These are phyloP conservation scores for Ustilago tritici DNA, from an alignment of 1,284 basidiomycete species.

Conservation along the genomic window DNA sequence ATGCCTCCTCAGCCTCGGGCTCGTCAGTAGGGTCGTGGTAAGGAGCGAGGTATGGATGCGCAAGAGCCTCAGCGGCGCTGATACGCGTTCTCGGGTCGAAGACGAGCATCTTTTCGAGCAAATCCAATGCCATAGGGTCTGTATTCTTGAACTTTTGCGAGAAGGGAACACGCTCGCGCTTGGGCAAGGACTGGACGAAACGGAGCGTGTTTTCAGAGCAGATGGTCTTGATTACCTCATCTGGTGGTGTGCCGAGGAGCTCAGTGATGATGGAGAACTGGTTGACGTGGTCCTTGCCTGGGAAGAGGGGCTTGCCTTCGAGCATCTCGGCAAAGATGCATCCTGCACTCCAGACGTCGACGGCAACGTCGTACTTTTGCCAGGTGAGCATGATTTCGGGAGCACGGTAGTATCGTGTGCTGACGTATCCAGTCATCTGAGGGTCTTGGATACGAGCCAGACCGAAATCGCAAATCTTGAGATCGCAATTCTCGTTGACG, in stretches of 20 bases:
- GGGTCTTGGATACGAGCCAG: conserved; percentile 92
- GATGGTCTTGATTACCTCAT: conserved; percentile 99
- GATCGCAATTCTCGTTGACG: conserved; percentile 99
- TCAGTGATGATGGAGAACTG: conserved; percentile 99
- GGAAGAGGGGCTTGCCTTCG: conserved; percentile 98
- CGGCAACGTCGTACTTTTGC: conserved; percentile 99
- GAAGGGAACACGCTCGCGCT: conserved; percentile 94
- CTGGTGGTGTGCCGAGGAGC: conserved; percentile 93
- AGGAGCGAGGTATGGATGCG: conserved; percentile 93
- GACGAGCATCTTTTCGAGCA: conserved; percentile 98
- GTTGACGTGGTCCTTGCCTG: conserved; percentile 98
- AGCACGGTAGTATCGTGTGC: conserved; percentile 97
- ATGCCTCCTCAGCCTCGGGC: conserved; percentile 91
- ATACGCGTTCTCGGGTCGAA: conserved; percentile 98
- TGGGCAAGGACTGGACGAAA: conserved; percentile 96
- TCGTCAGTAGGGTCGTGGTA: conserved; percentile 99
- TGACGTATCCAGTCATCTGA: conserved; percentile 99
- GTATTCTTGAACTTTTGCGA: conserved; percentile 90
- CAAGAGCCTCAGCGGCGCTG: conserved; percentile 89
- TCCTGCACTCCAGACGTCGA: conserved; percentile 98
- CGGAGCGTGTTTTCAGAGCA: conserved; percentile 98
- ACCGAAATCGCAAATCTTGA: conserved; percentile 99
- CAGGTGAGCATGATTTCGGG: conserved; percentile 99
- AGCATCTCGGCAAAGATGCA: conserved; percentile 99
- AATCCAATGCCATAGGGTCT: conserved; percentile 92